These are phyloP conservation scores for Fusarium falciforme DNA, from an alignment of 2,329 filamentous ascomycete genomes.

Conservation along the genomic window DNA sequence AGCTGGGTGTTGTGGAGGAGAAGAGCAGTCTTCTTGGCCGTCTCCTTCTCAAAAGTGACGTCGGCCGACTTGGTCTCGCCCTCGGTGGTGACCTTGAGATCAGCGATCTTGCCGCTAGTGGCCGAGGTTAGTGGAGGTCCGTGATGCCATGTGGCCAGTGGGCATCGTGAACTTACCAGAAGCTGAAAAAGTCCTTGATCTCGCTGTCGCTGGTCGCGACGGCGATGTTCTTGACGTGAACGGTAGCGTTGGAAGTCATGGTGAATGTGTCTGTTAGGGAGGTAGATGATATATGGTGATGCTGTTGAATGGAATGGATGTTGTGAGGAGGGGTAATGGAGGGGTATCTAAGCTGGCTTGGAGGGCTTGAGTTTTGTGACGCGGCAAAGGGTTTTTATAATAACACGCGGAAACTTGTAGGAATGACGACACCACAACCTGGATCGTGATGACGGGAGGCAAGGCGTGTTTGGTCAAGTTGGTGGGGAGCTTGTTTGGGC, in stretches of 20 bases:
- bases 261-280: conserved; percentile 39
- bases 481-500: conserved; percentile 16
- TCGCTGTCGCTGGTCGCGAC: conserved; percentile 86
- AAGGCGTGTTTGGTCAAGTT: conserved; percentile 22
- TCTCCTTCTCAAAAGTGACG: conserved; percentile 97
- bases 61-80: conserved; percentile 82
- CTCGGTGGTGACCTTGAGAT: conserved; percentile 78
- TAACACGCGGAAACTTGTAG: conserved; percentile 7
- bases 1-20: conserved; percentile 98
- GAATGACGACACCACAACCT: conserved; percentile 36
- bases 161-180: conserved; percentile 70
- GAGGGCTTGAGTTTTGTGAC: neutral
- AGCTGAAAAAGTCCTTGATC: conserved; percentile 97
- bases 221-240: conserved; percentile 92
- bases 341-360: conserved; percentile 30
- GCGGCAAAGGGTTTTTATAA: conserved; percentile 26
- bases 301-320: neutral
- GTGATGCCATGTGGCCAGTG: neutral
- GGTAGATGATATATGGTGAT: neutral
- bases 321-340: conserved; percentile 3
- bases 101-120: conserved; percentile 87
- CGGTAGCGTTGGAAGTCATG: conserved; percentile 72
- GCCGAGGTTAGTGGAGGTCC: conserved; percentile 32
- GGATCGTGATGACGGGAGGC: conserved; percentile 32
- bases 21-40: conserved; percentile 94